phyloP scores from a whole-genome alignment of 1,284 basidiomycete species.

The Cyathus pygmaeus region DNA sequence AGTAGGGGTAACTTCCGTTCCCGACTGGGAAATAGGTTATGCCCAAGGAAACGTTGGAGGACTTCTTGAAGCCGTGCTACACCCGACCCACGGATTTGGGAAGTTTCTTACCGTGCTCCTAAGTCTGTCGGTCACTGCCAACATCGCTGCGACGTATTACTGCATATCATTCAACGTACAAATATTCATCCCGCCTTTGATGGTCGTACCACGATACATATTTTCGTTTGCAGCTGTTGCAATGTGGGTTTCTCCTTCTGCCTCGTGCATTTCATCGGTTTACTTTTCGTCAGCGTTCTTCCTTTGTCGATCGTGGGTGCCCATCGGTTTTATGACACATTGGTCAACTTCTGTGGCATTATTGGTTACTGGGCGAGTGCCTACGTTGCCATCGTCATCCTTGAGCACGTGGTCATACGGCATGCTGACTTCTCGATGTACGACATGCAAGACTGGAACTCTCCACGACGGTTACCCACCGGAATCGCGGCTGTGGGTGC shows the following conservation, averaged over 20 bases:
- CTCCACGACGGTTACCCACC: conserved; percentile 63
- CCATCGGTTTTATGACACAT: conserved; percentile 70
- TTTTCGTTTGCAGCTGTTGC: conserved; percentile 86
- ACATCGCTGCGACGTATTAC: conserved; percentile 88
- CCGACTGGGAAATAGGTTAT: conserved; percentile 74
- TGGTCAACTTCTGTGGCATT: conserved; percentile 77
- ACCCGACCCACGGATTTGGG: conserved; percentile 78
- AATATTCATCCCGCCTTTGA: conserved; percentile 75
- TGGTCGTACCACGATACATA: conserved; percentile 83
- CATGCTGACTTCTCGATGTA: conserved; percentile 61
- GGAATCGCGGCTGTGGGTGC: conserved; percentile 71
- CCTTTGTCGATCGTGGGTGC: conserved; percentile 76
- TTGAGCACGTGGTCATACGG: conserved; percentile 75
- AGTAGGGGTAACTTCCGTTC: conserved; percentile 67
- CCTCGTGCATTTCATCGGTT: not conserved
- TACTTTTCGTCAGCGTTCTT: conserved; percentile 43
- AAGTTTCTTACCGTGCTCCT: conserved; percentile 89
- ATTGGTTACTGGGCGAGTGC: conserved; percentile 78
- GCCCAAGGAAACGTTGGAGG: conserved; percentile 73
- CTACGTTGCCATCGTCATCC: conserved; percentile 66
- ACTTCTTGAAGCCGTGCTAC: conserved; percentile 80
- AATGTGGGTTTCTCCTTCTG: conserved; percentile 62
- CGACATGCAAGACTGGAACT: conserved; percentile 64
- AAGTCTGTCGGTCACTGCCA: conserved; percentile 83
- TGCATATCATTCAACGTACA: conserved; percentile 87